These are phyloP conservation scores for Setaria italica DNA, from an alignment of 202 grass and related monocot species.

Conservation along the genomic window DNA sequence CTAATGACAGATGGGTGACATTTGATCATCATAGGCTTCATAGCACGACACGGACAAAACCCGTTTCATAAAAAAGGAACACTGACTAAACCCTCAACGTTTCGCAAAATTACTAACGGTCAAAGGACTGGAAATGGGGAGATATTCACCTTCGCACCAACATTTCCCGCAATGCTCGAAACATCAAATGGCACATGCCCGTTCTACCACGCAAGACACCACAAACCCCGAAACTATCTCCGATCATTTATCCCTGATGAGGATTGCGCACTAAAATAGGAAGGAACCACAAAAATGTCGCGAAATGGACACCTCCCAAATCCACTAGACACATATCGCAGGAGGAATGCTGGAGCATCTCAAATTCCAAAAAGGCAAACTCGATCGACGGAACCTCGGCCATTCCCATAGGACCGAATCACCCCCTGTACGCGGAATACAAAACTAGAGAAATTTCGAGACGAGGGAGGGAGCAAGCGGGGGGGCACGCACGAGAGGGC, in stretches of 20 bases:
- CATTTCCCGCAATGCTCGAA: neutral
- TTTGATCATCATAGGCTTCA: neutral
- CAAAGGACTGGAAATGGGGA: neutral
- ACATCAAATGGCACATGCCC: neutral
- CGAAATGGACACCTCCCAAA: constrained; percentile 4
- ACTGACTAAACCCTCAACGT: neutral
- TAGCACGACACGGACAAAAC: neutral
- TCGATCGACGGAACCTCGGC: constrained; percentile 14
- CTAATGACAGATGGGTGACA: neutral
- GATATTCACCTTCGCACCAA: neutral
- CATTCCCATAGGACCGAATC: neutral
- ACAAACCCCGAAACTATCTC: neutral
- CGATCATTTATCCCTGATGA: neutral
- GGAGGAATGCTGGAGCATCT: neutral
- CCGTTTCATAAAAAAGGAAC: neutral
- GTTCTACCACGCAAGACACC: neutral
- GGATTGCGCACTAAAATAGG: neutral
- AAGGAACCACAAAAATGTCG: neutral
- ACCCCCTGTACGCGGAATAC: neutral
- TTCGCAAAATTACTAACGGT: neutral
- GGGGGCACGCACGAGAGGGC: constrained; percentile 72
- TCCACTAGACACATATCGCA: neutral
- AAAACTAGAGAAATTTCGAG: neutral
- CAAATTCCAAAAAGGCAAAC: constrained; percentile 21
- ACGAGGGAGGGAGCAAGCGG: neutral